Base-by-base conservation (phyloP, 306 rosid species). In the Cucurbita argyrosperma region DNA sequence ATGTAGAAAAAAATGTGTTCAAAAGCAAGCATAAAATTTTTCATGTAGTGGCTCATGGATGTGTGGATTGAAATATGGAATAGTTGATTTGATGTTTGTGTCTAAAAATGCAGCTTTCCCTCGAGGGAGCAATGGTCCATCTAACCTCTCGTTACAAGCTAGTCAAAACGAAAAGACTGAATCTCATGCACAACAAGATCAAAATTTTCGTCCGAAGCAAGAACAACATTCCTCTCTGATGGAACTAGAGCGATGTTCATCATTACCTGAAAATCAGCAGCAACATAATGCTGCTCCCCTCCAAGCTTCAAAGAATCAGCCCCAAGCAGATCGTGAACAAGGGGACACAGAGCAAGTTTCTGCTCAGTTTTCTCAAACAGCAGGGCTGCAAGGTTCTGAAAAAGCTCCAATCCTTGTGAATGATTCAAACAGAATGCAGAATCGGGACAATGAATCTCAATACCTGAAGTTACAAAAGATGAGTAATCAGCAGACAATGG, bases 401-500 rank as follows among this genome's bases (percentile, higher is more conserved):
- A 87, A 88, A 73, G 85, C 54, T 77, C 83, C 82, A 1, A 52
- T 75, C 64, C 60, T 71, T 18, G 80, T 81, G 47, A 83, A 79
- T 18, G 90, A 86, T 75, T 76, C 83, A 76, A 85, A 81, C 71
- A 80, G 85, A 74, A 75, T 84, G 56, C 84, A 80, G 58, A 80
- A 73, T 72, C 83, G 83, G 42, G 88, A 69, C 37, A 80, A 79
- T 47, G 94, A 90, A 62, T 86, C 96, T 70, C 97, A 90, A 78
- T 93, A 89, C 79, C 79, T 82, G 68, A 94, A 90, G 80, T 80
- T 94, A 79, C 97, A 90, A 83, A 90, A 89, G 89, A 90, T 90
- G 83, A 94, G 97, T 79, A 89, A 87, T 85, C 98, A 94, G 83
- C 97, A 90, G 83, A 89, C 92, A 59, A 81, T 88, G 50, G 78